Evolutionary conservation across 148 eudicot genomes (phyloP).

Genomic region (Cornus suecica): DNA sequence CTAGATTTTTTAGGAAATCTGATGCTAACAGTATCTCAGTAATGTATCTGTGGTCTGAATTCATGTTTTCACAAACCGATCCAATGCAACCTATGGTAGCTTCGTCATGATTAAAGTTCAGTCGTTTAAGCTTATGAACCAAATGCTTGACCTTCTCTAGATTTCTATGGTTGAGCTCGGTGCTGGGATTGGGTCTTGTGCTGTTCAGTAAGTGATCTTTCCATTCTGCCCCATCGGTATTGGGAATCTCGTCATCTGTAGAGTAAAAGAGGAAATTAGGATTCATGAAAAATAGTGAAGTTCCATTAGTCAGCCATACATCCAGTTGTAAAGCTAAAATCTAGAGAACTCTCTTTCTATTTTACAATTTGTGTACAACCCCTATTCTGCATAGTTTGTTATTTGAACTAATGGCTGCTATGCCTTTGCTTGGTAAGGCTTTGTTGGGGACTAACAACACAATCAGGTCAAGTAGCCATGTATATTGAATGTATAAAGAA

Average conservation of each 20-base stretch:
- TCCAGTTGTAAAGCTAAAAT: neutral
- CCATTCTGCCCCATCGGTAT: slow-evolving; percentile 39
- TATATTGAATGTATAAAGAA: neutral
- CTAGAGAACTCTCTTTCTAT: neutral
- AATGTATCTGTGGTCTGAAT: slow-evolving; percentile 44
- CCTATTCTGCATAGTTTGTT: neutral
- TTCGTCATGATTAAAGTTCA: slow-evolving; percentile 25
- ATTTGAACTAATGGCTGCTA: neutral
- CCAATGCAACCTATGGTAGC: slow-evolving; percentile 15
- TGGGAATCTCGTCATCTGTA: slow-evolving; percentile 41
- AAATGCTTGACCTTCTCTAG: slow-evolving; percentile 33
- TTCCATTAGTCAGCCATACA: slow-evolving; percentile 8
- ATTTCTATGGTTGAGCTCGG: slow-evolving; percentile 15
- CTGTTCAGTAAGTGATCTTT: slow-evolving; percentile 21
- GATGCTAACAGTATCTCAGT: slow-evolving; percentile 50
- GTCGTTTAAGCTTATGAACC: slow-evolving; percentile 33
- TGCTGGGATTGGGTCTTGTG: slow-evolving; percentile 22
- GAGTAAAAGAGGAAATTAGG: slow-evolving; percentile 1
- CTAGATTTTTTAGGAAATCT: slow-evolving; percentile 41
- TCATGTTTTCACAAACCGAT: slow-evolving; percentile 24
- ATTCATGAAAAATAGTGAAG: too few species aligned
- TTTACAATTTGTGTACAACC: neutral
- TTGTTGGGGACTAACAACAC: neutral
- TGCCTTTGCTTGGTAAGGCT: neutral
- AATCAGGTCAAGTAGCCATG: neutral